A percentile compares a stretch with the other conserved stretches of the same genome.
Evolutionary conservation across 1,139 yeast genomes (phyloP).

Genomic region (Suhomyces choctaworum): DNA sequence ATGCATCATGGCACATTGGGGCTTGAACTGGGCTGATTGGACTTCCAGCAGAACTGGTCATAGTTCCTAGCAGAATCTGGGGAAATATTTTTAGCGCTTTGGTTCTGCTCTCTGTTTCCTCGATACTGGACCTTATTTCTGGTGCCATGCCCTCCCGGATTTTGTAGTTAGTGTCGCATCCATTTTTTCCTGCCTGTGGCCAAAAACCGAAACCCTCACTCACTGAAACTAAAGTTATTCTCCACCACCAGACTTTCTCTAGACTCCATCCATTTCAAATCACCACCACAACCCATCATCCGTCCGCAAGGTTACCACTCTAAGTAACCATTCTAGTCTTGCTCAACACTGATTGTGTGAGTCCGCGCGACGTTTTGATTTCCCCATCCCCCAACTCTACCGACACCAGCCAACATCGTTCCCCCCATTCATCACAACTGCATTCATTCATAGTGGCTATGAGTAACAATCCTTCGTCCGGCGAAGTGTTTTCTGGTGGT

Average conservation of each 20-base stretch:
- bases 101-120: too few species aligned
- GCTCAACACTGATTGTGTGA: not conserved
- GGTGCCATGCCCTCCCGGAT: too few species aligned
- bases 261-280: constrained; percentile 1
- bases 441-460: constrained; percentile 1
- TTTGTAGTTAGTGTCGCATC: constrained; percentile 8
- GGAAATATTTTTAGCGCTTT: too few species aligned
- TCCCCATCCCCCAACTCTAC: not conserved
- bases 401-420: not conserved
- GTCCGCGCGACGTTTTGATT: not conserved
- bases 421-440: not conserved
- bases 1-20: too few species aligned
- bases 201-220: constrained; percentile 11
- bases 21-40: too few species aligned
- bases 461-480: constrained; percentile 12
- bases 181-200: constrained; percentile 7
- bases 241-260: constrained; percentile 8
- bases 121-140: too few species aligned
- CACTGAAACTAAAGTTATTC: constrained; percentile 4
- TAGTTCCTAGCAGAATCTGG: too few species aligned
- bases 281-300: constrained; percentile 1
- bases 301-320: too few species aligned
- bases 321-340: too few species aligned
- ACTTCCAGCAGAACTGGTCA: too few species aligned
- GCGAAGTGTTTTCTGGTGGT: constrained; percentile 50